Percentiles rank a stretch among this genome's conserved stretches.
phyloP scores from a whole-genome alignment of 2,329 filamentous ascomycete genomes.

The Trichophyton simii region DNA sequence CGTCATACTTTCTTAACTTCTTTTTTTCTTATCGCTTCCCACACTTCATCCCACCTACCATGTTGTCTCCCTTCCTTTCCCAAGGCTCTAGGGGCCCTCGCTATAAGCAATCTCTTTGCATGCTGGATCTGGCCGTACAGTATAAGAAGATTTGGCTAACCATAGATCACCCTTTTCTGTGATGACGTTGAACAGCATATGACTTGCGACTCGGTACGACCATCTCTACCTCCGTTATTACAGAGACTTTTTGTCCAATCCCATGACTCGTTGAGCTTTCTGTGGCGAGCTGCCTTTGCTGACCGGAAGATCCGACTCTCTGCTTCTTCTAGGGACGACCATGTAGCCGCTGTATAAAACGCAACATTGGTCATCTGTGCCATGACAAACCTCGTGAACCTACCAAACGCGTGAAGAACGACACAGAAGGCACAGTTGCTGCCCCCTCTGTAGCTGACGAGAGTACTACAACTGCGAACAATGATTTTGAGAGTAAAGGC shows the following conservation, averaged over 20 bases:
- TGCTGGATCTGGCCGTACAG: neutral
- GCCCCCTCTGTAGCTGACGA: slow-evolving; percentile 50
- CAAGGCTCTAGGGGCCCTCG: neutral
- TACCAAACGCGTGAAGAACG: slow-evolving; percentile 66
- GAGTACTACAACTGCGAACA: slow-evolving; percentile 24
- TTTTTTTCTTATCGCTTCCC: neutral
- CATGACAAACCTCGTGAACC: slow-evolving; percentile 92
- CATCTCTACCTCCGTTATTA: slow-evolving; percentile 9
- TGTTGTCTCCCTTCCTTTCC: neutral
- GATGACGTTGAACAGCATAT: slow-evolving; percentile 56
- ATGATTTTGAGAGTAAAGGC: slow-evolving; percentile 34
- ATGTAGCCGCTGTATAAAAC: slow-evolving; percentile 94
- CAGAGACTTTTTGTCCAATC: slow-evolving; percentile 5
- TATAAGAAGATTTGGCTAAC: neutral
- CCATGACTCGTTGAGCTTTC: slow-evolving; percentile 4
- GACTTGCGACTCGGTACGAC: slow-evolving; percentile 77
- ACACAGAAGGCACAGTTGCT: slow-evolving; percentile 43
- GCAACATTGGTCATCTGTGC: slow-evolving; percentile 95
- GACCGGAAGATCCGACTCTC: slow-evolving; percentile 12
- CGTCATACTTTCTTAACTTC: neutral
- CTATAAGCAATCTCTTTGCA: neutral
- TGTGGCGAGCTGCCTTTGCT: neutral
- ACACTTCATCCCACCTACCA: neutral
- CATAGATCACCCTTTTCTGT: slow-evolving; percentile 10
- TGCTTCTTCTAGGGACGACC: slow-evolving; percentile 59